A percentile compares a stretch with the other conserved stretches of the same genome.
Conservation (phyloP, 1,284 basidiomycete genomes). For the Nidula niveotomentosa region DNA sequence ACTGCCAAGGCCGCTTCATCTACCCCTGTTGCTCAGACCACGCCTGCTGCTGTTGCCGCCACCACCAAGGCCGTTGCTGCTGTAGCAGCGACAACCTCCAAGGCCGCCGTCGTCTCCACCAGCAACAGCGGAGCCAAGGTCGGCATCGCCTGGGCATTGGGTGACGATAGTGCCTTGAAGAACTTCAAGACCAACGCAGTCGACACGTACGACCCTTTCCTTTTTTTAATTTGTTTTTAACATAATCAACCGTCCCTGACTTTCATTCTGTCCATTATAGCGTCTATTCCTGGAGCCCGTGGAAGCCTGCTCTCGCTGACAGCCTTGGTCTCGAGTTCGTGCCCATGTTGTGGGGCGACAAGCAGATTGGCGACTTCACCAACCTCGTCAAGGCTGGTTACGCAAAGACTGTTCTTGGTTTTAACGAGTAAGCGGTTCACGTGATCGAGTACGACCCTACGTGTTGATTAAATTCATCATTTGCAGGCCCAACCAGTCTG, state of each 20-base stretch:
- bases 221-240: not conserved
- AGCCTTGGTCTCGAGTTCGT: slow-evolving; percentile 49
- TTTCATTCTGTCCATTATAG: slow-evolving; percentile 25
- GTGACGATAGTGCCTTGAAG: slow-evolving; percentile 39
- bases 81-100: slow-evolving; percentile 8
- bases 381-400: slow-evolving; percentile 44
- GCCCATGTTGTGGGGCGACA: slow-evolving; percentile 71
- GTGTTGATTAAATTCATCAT: slow-evolving; percentile 1
- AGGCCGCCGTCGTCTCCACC: slow-evolving; percentile 10
- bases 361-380: slow-evolving; percentile 43
- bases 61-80: slow-evolving; percentile 10
- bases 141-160: slow-evolving; percentile 66
- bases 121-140: slow-evolving; percentile 40
- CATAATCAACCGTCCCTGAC: slow-evolving; percentile 1
- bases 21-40: slow-evolving; percentile 4
- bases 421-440: slow-evolving; percentile 63
- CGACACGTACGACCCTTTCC: slow-evolving; percentile 38
- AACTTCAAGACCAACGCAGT: slow-evolving; percentile 45
- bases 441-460: not conserved
- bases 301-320: slow-evolving; percentile 33
- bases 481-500: slow-evolving; percentile 39
- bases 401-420: slow-evolving; percentile 55
- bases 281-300: slow-evolving; percentile 58
- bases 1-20: slow-evolving; percentile 8
- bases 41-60: slow-evolving; percentile 15